Evolutionary conservation across 257 asterid species (phyloP), one percentile per base, ranked within the genome.

Genomic region (Jacaranda mimosifolia): DNA sequence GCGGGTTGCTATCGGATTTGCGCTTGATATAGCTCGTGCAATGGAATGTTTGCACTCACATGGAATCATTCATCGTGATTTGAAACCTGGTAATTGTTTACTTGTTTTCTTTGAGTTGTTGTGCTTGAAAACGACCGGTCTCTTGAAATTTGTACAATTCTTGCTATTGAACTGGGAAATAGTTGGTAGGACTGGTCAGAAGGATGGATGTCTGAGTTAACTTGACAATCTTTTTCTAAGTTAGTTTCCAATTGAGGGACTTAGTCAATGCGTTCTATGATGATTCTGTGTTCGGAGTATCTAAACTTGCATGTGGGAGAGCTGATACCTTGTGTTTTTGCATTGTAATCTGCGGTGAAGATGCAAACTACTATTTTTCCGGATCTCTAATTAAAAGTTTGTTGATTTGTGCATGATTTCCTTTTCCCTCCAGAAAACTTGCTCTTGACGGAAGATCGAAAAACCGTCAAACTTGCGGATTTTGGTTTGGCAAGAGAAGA

Each of bases 401-500:
- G 45, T 36, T 35, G 5, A 63, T 57, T 40, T 39, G 60, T 74
- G 43, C 13, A 17, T 13, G 52, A 51, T 17, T 48, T 60, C 56
- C 58, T 77, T 68, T 79, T 55, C 51, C 70, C 52, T 81, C 69
- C 90, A 95, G 99, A 95, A 73, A 95, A 95, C 83, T 84, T 95
- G 92, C 97, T 95, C 42, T 86, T 95, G 87, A 91, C 98, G 6
- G 97, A 86, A 63, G 99, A 95, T 77, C 86, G 84, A 36, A 89
- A 86, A 81, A 93, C 96, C 9, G 85, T 95, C 18, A 93, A 95
- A 83, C 91, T 95, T 40, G 99, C 96, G 3, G 99, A 95, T 84
- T 95, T 95, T 77, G 99, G 99, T 68, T 86, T 95, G 88, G 99
- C 99, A 57, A 90, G 99, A 86, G 98, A 95, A 85, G 99, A 95